A percentile compares a stretch with the other conserved stretches of the same genome.
These are phyloP conservation scores for Pichia pseudocactophila DNA, from an alignment of 805 yeast genomes.

Conservation along the genomic window DNA sequence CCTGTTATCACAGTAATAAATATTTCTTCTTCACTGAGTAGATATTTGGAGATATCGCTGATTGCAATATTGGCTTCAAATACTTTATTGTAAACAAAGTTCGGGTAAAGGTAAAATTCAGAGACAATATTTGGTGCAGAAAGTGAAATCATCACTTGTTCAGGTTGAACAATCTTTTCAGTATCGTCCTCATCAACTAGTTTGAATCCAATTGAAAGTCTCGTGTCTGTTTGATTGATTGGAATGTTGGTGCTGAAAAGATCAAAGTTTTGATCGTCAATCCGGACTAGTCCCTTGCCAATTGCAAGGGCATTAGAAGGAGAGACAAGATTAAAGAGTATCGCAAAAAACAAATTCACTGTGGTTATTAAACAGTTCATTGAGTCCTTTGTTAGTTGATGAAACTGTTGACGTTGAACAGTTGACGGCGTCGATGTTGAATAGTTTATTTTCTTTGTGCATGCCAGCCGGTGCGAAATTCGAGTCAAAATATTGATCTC, in stretches of 20 bases:
- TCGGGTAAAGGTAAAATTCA: slow-evolving; percentile 20
- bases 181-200: slow-evolving; percentile 7
- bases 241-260: slow-evolving; percentile 5
- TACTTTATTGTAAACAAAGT: slow-evolving; percentile 4
- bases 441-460: too few relatives aligned
- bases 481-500: too few relatives aligned
- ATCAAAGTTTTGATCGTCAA: slow-evolving; percentile 13
- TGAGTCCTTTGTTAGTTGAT: not conserved
- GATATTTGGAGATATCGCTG: slow-evolving; percentile 17
- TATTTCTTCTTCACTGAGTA: slow-evolving; percentile 16
- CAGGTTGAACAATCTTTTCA: slow-evolving; percentile 11
- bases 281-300: slow-evolving; percentile 11
- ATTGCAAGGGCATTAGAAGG: slow-evolving; percentile 7
- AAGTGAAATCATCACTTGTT: slow-evolving; percentile 22
- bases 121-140: slow-evolving; percentile 9
- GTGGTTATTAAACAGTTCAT: not conserved
- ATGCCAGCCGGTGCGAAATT: too few relatives aligned
- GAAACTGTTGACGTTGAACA: too few relatives aligned
- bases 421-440: too few relatives aligned
- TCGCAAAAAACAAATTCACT: not conserved
- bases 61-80: slow-evolving; percentile 13
- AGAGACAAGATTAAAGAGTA: not conserved
- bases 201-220: slow-evolving; percentile 14
- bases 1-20: slow-evolving; percentile 22
- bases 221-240: slow-evolving; percentile 13